Conservation (phyloP, 2,329 filamentous ascomycete genomes). For the Scedosporium boydii region DNA sequence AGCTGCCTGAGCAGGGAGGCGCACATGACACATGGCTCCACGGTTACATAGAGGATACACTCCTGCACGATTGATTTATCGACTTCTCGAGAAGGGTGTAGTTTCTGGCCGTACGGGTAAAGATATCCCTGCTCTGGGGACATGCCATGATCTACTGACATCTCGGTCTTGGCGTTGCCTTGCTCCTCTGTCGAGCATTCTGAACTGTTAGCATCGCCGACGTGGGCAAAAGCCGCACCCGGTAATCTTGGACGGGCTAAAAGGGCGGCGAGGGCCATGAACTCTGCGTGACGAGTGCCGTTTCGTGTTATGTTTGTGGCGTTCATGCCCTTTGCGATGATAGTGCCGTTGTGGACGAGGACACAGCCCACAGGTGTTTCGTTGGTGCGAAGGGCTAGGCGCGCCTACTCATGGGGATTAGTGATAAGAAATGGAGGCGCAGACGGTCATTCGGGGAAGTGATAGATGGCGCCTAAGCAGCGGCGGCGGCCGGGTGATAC, state of each 20-base stretch:
- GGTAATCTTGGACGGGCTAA: constrained; percentile 23
- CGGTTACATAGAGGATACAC: constrained; percentile 82
- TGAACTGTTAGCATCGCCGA: too few relatives aligned
- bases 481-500: constrained; percentile 12
- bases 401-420: constrained; percentile 47
- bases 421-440: constrained; percentile 14
- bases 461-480: constrained; percentile 1
- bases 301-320: constrained; percentile 87
- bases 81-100: constrained; percentile 46
- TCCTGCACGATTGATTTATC: constrained; percentile 60
- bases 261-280: constrained; percentile 66
- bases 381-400: constrained; percentile 72
- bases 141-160: constrained; percentile 37
- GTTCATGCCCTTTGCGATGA: constrained; percentile 91
- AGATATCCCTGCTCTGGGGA: constrained; percentile 46
- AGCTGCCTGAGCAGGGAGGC: constrained; percentile 86
- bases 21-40: constrained; percentile 99
- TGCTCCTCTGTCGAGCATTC: constrained; percentile 15
- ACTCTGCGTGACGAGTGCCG: constrained; percentile 91
- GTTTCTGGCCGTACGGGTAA: constrained; percentile 53
- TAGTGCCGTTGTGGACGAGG: constrained; percentile 66
- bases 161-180: constrained; percentile 18
- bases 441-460: not conserved
- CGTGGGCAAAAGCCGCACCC: too few relatives aligned
- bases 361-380: constrained; percentile 97